Evolutionary conservation across 2,329 filamentous ascomycete species (phyloP), one percentile per base, ranked within the genome.

Genomic region (Myriosclerotinia duriaeana): DNA sequence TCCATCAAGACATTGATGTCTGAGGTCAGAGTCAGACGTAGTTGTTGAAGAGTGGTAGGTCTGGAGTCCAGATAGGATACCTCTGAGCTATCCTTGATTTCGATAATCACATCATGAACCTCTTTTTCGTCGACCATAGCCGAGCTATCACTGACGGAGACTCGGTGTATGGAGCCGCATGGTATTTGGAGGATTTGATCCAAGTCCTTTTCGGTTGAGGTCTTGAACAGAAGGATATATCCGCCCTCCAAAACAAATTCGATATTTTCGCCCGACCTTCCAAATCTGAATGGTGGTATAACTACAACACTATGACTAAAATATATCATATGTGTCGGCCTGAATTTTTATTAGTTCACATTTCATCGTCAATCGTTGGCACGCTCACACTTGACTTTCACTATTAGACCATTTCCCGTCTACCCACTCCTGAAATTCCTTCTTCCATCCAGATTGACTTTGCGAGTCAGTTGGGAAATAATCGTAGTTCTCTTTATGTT

Each of bases 401-500:
- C 26, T 56, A n/a, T 58, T 52, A 34, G 56, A 36, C 36, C 61
- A 67, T 15, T 68, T 30, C 1, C 64, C 40, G 48, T 74, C 72
- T 12, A 75, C n/a, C 55, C 71, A 76, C 3, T 44, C 14, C 22
- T 72, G 67, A 26, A 75, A 74, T 11, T 26, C 46, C 12, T 56
- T 46, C 40, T 67, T 69, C 75, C 75, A 76, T 9, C 66, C 66
- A 53, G n/a, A 46, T 3, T 65, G 55, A 5, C 20, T 62, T 30
- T 71, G 69, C 40, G 68, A 67, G 2, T 56, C 58, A 17, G 34
- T 11, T n/a, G 74, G 74, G 42, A 76, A 76, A 8, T 63, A 22
- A 3, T 67, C 36, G 38, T 72, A 73, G 1, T 67, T 5, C 7
- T 30, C 50, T 26, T 63, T 40, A 9, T 70, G 26, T 4, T 66